A percentile compares a stretch with the other conserved stretches of the same genome.
These are phyloP conservation scores for Dioscorea dumetorum DNA, from an alignment of 106 monocot species.

Conservation along the genomic window DNA sequence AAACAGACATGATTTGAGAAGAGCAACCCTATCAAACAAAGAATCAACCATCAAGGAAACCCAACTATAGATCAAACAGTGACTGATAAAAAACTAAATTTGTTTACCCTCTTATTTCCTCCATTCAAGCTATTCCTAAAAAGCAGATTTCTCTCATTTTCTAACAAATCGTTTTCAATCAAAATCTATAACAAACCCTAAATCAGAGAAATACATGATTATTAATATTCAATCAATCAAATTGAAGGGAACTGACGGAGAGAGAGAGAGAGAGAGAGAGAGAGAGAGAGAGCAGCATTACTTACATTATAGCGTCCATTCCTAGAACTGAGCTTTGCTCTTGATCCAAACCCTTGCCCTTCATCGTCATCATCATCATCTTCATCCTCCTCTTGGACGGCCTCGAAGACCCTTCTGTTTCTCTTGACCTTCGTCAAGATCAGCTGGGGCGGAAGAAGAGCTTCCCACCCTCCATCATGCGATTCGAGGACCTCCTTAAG, in stretches of 20 bases:
- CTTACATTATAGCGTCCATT: constrained; percentile 34
- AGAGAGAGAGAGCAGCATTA: background rate
- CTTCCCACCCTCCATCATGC: background rate
- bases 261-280: background rate
- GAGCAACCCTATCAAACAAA: background rate
- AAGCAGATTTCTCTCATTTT: background rate
- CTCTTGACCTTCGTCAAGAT: constrained; percentile 1
- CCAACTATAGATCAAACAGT: background rate
- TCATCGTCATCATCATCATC: background rate
- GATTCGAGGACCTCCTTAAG: constrained; percentile 29
- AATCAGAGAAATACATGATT: background rate
- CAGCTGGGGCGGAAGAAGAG: constrained; percentile 21
- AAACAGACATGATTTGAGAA: background rate
- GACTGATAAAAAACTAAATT: background rate
- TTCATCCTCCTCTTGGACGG: background rate
- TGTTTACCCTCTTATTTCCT: background rate
- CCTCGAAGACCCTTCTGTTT: background rate
- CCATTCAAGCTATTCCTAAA: background rate
- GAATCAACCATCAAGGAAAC: background rate
- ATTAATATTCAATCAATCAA: too few relatives aligned
- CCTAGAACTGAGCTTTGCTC: background rate
- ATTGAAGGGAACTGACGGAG: background rate
- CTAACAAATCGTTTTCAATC: background rate
- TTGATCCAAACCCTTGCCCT: background rate
- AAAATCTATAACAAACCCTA: background rate